These are phyloP conservation scores for Lumnitzera racemosa DNA, from an alignment of 345 rosid genomes.

Conservation along the genomic window DNA sequence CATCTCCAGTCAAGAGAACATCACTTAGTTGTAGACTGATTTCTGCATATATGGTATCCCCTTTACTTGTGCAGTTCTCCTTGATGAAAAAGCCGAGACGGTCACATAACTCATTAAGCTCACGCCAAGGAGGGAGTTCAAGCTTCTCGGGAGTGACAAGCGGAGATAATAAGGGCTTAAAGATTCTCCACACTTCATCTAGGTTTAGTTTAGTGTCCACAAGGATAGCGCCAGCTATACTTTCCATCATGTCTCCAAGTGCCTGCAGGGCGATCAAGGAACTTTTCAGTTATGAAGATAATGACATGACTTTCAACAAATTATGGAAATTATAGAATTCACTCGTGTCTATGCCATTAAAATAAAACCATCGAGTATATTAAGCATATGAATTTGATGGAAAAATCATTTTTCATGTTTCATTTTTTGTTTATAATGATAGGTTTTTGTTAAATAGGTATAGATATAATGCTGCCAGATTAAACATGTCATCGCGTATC, in stretches of 20 bases:
- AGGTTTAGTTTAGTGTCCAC: conserved; percentile 67
- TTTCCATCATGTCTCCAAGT: conserved; percentile 88
- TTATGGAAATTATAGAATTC: too few relatives aligned
- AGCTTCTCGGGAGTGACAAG: conserved; percentile 79
- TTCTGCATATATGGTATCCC: conserved; percentile 47
- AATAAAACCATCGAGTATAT: too few relatives aligned
- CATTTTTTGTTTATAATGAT: too few relatives aligned
- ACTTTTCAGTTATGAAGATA: conserved; percentile 1
- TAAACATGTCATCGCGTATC: too few relatives aligned
- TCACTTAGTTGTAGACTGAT: conserved; percentile 62
- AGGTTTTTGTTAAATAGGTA: too few relatives aligned
- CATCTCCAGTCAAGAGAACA: conserved; percentile 55
- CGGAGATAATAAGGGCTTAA: conserved; percentile 68
- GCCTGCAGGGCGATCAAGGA: conserved; percentile 36
- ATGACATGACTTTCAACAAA: background rate
- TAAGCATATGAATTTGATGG: too few relatives aligned
- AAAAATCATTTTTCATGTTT: too few relatives aligned
- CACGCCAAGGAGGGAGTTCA: conserved; percentile 68
- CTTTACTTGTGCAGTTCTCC: conserved; percentile 32
- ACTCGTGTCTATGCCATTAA: too few relatives aligned
- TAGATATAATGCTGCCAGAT: too few relatives aligned
- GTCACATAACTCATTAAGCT: conserved; percentile 65
- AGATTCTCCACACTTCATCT: conserved; percentile 69
- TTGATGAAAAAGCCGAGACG: conserved; percentile 60
- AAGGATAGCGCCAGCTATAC: conserved; percentile 76